These are phyloP conservation scores for Noccaea caerulescens DNA, from an alignment of 345 rosid species.

Conservation along the genomic window DNA sequence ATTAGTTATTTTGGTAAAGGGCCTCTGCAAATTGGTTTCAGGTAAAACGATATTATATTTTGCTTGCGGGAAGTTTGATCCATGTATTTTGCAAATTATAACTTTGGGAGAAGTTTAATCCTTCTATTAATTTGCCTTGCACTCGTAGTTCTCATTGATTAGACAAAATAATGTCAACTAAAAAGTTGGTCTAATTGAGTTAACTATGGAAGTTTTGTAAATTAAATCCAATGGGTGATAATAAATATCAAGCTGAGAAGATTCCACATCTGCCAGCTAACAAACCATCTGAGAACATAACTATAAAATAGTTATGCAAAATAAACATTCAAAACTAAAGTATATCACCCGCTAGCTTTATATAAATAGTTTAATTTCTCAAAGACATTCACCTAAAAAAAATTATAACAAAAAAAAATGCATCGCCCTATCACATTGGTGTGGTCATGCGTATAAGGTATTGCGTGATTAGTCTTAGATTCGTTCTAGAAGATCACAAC, in stretches of 20 bases:
- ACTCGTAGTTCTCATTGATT: slow-evolving; percentile 1
- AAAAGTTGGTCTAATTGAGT: slow-evolving; percentile 4
- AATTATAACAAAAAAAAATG: too few relatives aligned
- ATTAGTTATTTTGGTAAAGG: too few relatives aligned
- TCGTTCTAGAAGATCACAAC: slow-evolving; percentile 15
- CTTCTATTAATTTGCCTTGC: neutral
- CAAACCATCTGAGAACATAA: slow-evolving; percentile 27
- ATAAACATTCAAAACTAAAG: neutral
- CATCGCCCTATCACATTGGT: slow-evolving; percentile 1
- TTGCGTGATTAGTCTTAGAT: neutral
- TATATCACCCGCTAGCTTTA: neutral
- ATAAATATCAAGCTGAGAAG: slow-evolving; percentile 31
- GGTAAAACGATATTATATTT: neutral
- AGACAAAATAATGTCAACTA: neutral
- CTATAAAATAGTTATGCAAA: neutral
- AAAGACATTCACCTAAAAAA: neutral
- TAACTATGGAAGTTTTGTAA: neutral
- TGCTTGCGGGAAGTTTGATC: neutral
- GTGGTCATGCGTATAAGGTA: neutral
- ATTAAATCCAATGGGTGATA: slow-evolving; percentile 23
- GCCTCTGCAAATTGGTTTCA: neutral
- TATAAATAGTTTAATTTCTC: neutral
- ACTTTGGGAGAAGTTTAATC: neutral
- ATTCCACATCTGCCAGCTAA: slow-evolving; percentile 36
- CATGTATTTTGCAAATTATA: neutral